Evolutionary conservation across 2,329 filamentous ascomycete species (phyloP).

Genomic region (Venturia aucupariae): DNA sequence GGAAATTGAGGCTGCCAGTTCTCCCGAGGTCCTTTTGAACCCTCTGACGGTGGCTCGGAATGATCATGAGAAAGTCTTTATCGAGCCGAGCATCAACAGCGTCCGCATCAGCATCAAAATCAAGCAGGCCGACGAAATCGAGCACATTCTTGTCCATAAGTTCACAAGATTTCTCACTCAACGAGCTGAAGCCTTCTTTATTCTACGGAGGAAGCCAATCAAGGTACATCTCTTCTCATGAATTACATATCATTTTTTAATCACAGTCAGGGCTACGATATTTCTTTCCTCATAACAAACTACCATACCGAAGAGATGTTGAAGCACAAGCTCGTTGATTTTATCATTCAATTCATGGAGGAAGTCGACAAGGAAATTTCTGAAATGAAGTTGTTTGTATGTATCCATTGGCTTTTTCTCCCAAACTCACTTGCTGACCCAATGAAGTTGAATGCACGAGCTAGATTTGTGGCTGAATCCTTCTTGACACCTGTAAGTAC

Average conservation of each 20-base stretch:
- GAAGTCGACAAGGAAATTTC: constrained; percentile 99
- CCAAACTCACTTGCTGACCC: constrained; percentile 25
- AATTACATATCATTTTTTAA: not conserved
- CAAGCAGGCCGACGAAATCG: constrained; percentile 98
- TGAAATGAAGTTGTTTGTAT: constrained; percentile 99
- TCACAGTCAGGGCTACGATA: constrained; percentile 73
- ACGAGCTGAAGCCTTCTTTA: constrained; percentile 94
- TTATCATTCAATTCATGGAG: constrained; percentile 99
- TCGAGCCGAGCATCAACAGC: constrained; percentile 95
- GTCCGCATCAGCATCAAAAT: constrained; percentile 97
- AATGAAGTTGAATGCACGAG: constrained; percentile 79
- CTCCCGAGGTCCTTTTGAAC: constrained; percentile 87
- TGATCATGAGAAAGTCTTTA: constrained; percentile 92
- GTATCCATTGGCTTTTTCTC: constrained; percentile 27
- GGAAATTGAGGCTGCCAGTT: constrained; percentile 87
- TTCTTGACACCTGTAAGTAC: constrained; percentile 69
- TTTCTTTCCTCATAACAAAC: constrained; percentile 97
- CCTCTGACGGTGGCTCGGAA: constrained; percentile 86
- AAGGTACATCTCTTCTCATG: constrained; percentile 48
- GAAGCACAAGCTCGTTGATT: constrained; percentile 98
- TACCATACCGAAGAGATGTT: constrained; percentile 98
- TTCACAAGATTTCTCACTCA: constrained; percentile 96
- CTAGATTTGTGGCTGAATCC: constrained; percentile 95
- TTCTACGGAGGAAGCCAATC: constrained; percentile 87
- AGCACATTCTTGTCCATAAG: constrained; percentile 96